Evolutionary conservation across 2,329 filamentous ascomycete genomes (phyloP), one percentile per base, ranked within the genome.

Genomic region (Dactylellina haptotyla): DNA sequence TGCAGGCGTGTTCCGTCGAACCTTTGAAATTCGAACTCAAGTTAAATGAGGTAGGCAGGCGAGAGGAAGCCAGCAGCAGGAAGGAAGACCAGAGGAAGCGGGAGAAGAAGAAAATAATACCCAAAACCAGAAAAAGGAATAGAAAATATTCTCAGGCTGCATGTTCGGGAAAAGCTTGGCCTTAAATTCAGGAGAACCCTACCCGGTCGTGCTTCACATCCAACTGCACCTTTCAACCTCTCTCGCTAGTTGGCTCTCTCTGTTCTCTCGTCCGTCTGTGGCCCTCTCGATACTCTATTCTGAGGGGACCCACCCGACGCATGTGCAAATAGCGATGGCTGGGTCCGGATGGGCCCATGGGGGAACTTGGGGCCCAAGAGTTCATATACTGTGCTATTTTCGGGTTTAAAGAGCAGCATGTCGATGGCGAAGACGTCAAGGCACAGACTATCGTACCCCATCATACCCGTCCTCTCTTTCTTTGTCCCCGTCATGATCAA

Each of bases 101-200:
- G 25, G 28, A 43, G 46, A 65, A 65, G 32, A 59, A 72, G 43
- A 72, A 72, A 61, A 32, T 37, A 58, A 26, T 23, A 45, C 30
- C 16, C 23, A 45, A 59, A 57, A 50, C 48, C 23, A 51, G 30
- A 58, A 50, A 58, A 63, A 64, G n/a, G n/a, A n/a, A n/a, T n/a
- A n/a, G n/a, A n/a, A n/a, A n/a, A n/a, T n/a, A n/a, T n/a, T 72
- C 67, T 65, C 67, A 48, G 67, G 67, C 67, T 72, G 67, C 67
- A 72, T 71, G 59, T 59, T 72, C 59, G 46, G 59, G 54, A 64
- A 72, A 72, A 65, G 67, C 67, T 72, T 72, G 67, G 67, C 67
- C 59, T 48, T 53, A 45, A 59, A 72, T 72, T 72, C 67, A 72
- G 67, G 67, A 72, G 67, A 72, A 72, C 67, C 67, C 67, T 72